phyloP scores from a whole-genome alignment of 2,329 filamentous ascomycete genomes.

The Basipetospora chlamydospora region DNA sequence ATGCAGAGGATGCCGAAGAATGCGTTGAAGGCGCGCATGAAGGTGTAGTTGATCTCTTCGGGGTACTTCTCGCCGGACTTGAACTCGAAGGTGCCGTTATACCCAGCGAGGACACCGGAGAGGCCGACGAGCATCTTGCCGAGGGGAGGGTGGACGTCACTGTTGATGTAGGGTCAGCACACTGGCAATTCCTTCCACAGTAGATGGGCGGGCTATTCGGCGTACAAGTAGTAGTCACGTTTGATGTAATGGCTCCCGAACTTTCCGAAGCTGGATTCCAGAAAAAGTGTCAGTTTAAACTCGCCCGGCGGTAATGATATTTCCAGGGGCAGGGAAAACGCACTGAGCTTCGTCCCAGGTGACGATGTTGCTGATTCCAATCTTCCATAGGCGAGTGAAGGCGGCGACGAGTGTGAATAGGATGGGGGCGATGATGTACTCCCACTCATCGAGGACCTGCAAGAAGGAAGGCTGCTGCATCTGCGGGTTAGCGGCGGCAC shows the following conservation, averaged over 20 bases:
- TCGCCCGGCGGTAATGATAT: too few relatives aligned
- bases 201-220: neutral
- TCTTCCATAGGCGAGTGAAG: constrained; percentile 56
- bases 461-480: constrained; percentile 37
- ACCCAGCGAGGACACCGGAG: constrained; percentile 89
- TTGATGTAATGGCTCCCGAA: constrained; percentile 99
- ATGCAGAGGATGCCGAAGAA: constrained; percentile 87
- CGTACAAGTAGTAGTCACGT: constrained; percentile 86
- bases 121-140: constrained; percentile 98
- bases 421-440: constrained; percentile 45
- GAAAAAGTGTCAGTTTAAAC: too few relatives aligned
- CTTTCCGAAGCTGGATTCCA: constrained; percentile 76
- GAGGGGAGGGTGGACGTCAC: constrained; percentile 69
- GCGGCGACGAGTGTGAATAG: constrained; percentile 47
- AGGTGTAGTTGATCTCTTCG: constrained; percentile 86
- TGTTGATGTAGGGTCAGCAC: constrained; percentile 1
- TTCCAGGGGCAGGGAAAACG: constrained; percentile 16
- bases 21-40: constrained; percentile 97
- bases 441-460: constrained; percentile 47
- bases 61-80: constrained; percentile 97
- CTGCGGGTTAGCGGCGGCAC: neutral
- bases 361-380: constrained; percentile 51
- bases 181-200: too few relatives aligned
- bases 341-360: constrained; percentile 56
- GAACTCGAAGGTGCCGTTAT: constrained; percentile 99